Evolutionary conservation across 2,329 filamentous ascomycete genomes (phyloP).

Genomic region (Samsoniella hepiali): DNA sequence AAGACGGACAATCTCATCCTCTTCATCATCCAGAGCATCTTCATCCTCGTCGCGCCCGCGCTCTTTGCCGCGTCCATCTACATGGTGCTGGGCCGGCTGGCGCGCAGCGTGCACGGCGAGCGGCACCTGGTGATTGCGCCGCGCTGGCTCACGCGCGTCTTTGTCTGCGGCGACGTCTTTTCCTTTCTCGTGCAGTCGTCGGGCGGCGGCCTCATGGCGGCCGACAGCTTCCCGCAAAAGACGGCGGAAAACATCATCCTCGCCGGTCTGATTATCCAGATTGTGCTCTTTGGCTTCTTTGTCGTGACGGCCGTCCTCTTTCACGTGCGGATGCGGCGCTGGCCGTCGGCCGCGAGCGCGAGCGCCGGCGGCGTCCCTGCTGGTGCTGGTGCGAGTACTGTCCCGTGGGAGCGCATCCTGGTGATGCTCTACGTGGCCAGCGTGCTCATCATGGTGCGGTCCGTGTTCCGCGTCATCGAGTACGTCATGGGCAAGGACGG

Average conservation of each 20-base stretch:
- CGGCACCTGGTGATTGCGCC: conserved; percentile 32
- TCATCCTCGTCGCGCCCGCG: conserved; percentile 46
- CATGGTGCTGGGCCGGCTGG: conserved; percentile 47
- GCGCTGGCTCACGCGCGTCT: conserved; percentile 49
- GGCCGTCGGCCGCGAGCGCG: conserved; percentile 22
- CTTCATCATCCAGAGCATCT: conserved; percentile 41
- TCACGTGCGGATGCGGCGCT: conserved; percentile 36
- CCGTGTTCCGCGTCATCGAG: conserved; percentile 47
- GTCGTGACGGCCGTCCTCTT: conserved; percentile 46
- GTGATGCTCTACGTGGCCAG: conserved; percentile 37
- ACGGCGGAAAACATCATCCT: conserved; percentile 53
- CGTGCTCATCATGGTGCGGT: conserved; percentile 41
- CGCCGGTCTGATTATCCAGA: conserved; percentile 53
- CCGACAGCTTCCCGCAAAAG: conserved; percentile 24
- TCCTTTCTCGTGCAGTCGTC: conserved; percentile 49
- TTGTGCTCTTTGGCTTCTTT: conserved; percentile 57
- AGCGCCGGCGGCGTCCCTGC: conserved; percentile 15
- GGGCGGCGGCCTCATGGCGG: conserved; percentile 38
- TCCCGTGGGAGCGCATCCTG: conserved; percentile 35
- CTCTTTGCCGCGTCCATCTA: conserved; percentile 50
- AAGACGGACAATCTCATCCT: conserved; percentile 32
- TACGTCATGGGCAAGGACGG: conserved; percentile 41
- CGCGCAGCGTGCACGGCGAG: conserved; percentile 37
- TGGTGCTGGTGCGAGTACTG: too few species aligned
- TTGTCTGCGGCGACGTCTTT: conserved; percentile 52